Evolutionary conservation across 2,329 filamentous ascomycete genomes (phyloP), one percentile per base, ranked within the genome.

Genomic region (Trichoderma gracile): DNA sequence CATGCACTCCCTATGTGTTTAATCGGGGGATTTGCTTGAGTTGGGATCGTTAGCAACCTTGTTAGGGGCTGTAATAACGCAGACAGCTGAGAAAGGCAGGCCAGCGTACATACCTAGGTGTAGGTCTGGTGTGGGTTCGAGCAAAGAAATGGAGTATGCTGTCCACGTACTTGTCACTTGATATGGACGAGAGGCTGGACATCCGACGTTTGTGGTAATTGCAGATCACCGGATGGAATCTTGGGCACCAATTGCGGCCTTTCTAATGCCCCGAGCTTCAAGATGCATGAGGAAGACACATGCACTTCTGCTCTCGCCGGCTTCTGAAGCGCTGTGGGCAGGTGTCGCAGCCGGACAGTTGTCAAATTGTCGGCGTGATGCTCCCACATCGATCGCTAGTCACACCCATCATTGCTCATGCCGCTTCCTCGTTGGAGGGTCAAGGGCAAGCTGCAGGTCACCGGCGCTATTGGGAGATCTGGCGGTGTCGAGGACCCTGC

Each of bases 401-500:
- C 52, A 57, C 61, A 53, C 54, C 43, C 19, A 33, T 27, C 45
- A 23, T 30, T 38, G 27, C 19, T 62, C 50, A 42, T 52, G 46
- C 57, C 42, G 57, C 46, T 43, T 14, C 9, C 33, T 38, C 30
- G 56, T 19, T 40, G 56, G 25, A 25, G 56, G 55, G 45, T 23
- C 23, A 15, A 53, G n/a, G 55, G 12, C 45, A 17, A 59, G 56
- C 56, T 61, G 58, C 49, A 61, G 49, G 47, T 53, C 47, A 63
- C 45, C 50, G 53, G 21, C 30, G 42, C 59, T 21, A 57, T 30
- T 52, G 53, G 53, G 55, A 65, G 65, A 67, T 67, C 64, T 64
- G 68, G 67, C 67, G 57, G 66, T 66, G 61, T 63, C 56, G 46
- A 55, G 30, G 27, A 23, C 43, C 56, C 21, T 42, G n/a, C 40